Evolutionary conservation across 306 rosid species (phyloP).

Genomic region (Vigna angularis): DNA sequence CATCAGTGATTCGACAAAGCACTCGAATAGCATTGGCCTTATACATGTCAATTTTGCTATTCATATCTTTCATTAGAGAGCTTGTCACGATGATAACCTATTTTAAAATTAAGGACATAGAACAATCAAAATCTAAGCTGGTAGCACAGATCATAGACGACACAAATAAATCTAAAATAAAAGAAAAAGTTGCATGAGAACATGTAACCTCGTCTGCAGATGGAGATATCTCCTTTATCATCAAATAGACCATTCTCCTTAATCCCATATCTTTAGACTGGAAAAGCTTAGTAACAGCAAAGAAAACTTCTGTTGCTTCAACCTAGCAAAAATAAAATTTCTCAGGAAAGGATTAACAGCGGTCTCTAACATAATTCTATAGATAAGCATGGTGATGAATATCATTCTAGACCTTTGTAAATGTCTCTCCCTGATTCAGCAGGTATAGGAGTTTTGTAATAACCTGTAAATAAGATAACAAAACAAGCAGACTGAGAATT

Average conservation of each 20-base stretch:
- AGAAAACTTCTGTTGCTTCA: slow-evolving; percentile 99
- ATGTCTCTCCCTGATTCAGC: slow-evolving; percentile 93
- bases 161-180: slow-evolving; percentile 18
- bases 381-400: slow-evolving; percentile 41
- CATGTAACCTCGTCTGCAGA: slow-evolving; percentile 90
- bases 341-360: slow-evolving; percentile 33
- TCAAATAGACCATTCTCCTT: slow-evolving; percentile 98
- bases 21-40: slow-evolving; percentile 99
- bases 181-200: slow-evolving; percentile 6
- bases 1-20: slow-evolving; percentile 94
- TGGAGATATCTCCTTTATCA: slow-evolving; percentile 96
- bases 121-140: slow-evolving; percentile 33
- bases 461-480: slow-evolving; percentile 61
- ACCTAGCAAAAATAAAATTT: slow-evolving; percentile 52
- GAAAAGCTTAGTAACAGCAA: slow-evolving; percentile 97
- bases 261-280: slow-evolving; percentile 95
- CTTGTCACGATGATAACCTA: slow-evolving; percentile 99
- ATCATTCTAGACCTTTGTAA: slow-evolving; percentile 80
- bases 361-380: slow-evolving; percentile 26
- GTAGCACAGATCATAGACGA: slow-evolving; percentile 17
- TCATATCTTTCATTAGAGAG: slow-evolving; percentile 99
- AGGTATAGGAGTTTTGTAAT: slow-evolving; percentile 94
- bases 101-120: slow-evolving; percentile 33
- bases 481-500: slow-evolving; percentile 41
- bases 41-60: slow-evolving; percentile 97